A percentile compares a stretch with the other conserved stretches of the same genome.
These are phyloP conservation scores for Boletus hoseneyae DNA, from an alignment of 1,284 basidiomycete genomes.

Conservation along the genomic window DNA sequence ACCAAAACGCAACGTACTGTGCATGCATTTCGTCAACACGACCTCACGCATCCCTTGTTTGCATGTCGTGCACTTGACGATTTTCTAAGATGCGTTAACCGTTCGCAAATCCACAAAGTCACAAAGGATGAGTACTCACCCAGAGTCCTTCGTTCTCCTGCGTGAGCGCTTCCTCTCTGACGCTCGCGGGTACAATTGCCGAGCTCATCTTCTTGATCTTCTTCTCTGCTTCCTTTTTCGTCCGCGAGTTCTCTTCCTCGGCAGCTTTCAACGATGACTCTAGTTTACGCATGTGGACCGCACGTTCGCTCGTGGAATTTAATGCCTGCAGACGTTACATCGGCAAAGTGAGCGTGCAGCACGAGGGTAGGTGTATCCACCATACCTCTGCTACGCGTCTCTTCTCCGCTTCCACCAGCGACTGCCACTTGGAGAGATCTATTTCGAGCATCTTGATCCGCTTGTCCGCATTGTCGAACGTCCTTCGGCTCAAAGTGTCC, in stretches of 20 bases:
- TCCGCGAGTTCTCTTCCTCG: conserved; percentile 31
- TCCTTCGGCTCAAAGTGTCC: conserved; percentile 41
- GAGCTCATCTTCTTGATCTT: conserved; percentile 43
- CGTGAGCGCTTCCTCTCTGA: conserved; percentile 42
- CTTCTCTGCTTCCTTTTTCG: conserved; percentile 52
- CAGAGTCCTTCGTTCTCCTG: conserved; percentile 61
- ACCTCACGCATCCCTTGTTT: conserved; percentile 80
- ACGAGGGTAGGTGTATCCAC: conserved; percentile 10
- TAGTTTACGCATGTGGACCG: conserved; percentile 26
- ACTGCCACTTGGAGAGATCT: conserved; percentile 34
- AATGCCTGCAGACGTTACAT: conserved; percentile 15
- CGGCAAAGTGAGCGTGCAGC: conserved; percentile 5
- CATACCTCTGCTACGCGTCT: conserved; percentile 35
- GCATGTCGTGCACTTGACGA: conserved; percentile 93
- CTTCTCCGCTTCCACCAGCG: conserved; percentile 37
- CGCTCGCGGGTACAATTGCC: conserved; percentile 28
- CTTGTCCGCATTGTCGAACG: conserved; percentile 41
- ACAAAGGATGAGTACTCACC: conserved; percentile 41
- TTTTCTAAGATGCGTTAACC: conserved; percentile 46
- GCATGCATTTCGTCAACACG: conserved; percentile 92
- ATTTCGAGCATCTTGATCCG: conserved; percentile 31
- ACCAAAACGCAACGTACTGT: conserved; percentile 56
- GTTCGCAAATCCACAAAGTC: neutral
- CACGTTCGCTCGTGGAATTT: conserved; percentile 27
- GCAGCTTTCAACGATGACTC: conserved; percentile 19